Evolutionary conservation across 371 early-diverging fungal species (phyloP), one percentile per base, ranked within the genome.

Genomic region (Mortierella sp.): DNA sequence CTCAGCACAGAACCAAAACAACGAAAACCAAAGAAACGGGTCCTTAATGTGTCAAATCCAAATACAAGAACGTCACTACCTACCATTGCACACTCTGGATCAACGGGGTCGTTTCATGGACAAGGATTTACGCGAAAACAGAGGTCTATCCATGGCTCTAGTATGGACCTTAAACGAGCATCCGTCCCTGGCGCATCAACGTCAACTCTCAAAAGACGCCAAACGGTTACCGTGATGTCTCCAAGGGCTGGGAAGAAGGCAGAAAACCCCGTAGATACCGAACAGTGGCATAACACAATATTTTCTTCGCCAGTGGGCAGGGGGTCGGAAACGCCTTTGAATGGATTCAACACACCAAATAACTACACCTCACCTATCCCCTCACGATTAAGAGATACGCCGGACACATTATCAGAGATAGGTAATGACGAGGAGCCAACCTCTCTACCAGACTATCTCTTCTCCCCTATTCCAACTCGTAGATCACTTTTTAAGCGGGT

Each of bases 401-500:
- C 74, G 0, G 45, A 45, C 1, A 22, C 41, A 3, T 3, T 58
- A 11, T 10, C 67, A n/a, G 69, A 61, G 8, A 50, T 57, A 1
- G 73, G 64, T 13, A 69, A 65, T 8, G 52, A 41, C 4, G 59
- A 60, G 1, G 62, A 69, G 0, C 22, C 59, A 15, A 15, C 61
- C 1, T 32, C 53, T 3, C 28, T 80, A 9, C 75, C 81, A 13
- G 84, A 87, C 24, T 87, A 88, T 24, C 74, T 89, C 19, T 89
- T 88, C 67, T 85, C 90, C 4, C 87, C 87, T 58, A 88, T 92
- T 28, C 84, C 88, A 3, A 88, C 86, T 40, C 90, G 92, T 4
- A 83, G 92, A 15, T 86, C 90, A 3, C 74, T 93, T 16, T 94
- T 93, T 67, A 86, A 88, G 65, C 88, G 94, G 6, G 88, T 92